phyloP scores from a whole-genome alignment of 306 rosid species.

The Lathyrus aphaca region DNA sequence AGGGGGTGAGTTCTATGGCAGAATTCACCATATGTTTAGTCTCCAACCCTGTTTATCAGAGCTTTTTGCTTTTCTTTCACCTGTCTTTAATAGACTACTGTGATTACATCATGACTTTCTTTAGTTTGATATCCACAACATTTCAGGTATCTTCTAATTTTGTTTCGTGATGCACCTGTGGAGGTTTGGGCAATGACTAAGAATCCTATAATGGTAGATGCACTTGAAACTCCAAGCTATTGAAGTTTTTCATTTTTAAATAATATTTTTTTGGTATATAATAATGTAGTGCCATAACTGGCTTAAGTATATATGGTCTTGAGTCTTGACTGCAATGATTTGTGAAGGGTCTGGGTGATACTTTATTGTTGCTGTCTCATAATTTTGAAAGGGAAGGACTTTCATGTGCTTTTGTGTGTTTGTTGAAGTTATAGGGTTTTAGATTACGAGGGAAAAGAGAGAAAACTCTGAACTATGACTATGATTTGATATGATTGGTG shows the following conservation, averaged over 20 bases:
- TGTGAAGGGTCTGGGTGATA: conserved; percentile 9
- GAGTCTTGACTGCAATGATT: conserved; percentile 9
- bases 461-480: conserved; percentile 8
- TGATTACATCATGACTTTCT: conserved; percentile 32
- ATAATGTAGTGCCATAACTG: conserved; percentile 19
- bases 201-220: conserved; percentile 87
- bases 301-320: conserved; percentile 1
- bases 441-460: background rate
- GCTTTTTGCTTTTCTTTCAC: conserved; percentile 28
- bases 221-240: conserved; percentile 27
- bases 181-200: conserved; percentile 99
- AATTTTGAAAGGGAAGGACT: conserved; percentile 7
- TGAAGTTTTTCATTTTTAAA: background rate
- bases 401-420: background rate
- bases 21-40: conserved; percentile 4
- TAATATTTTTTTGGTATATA: background rate
- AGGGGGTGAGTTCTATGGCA: background rate
- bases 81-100: conserved; percentile 6
- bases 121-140: conserved; percentile 36
- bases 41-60: conserved; percentile 4
- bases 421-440: conserved; percentile 2
- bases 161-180: conserved; percentile 98
- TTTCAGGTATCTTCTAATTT: conserved; percentile 92
- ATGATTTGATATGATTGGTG: background rate
- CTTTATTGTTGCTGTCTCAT: conserved; percentile 26